A percentile compares a stretch with the other conserved stretches of the same genome.
Evolutionary conservation across 2,329 filamentous ascomycete genomes (phyloP).

Genomic region (Curvularia lunata): DNA sequence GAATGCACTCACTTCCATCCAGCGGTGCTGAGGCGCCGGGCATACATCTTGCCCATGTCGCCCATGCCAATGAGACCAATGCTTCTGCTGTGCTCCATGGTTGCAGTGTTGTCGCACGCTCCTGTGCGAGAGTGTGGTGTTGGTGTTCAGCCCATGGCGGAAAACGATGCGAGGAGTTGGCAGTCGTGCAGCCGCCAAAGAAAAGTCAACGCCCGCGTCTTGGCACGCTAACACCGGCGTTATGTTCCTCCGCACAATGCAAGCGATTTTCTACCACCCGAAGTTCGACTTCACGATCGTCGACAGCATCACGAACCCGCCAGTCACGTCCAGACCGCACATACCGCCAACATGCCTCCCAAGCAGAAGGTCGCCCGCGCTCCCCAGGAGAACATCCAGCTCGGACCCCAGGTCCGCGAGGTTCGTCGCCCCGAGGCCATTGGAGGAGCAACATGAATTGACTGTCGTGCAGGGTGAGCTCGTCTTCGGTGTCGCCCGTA

Average conservation of each 20-base stretch:
- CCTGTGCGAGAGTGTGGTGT: slow-evolving; percentile 29
- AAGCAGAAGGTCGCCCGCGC: slow-evolving; percentile 82
- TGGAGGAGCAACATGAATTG: slow-evolving; percentile 23
- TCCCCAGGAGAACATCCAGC: slow-evolving; percentile 87
- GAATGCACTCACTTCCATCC: slow-evolving; percentile 85
- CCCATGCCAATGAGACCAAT: slow-evolving; percentile 98
- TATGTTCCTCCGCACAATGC: slow-evolving; percentile 20
- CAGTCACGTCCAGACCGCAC: slow-evolving; percentile 36
- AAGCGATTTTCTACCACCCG: slow-evolving; percentile 23
- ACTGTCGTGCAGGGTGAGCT: slow-evolving; percentile 73
- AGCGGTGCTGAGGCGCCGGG: slow-evolving; percentile 82
- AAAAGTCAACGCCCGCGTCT: slow-evolving; percentile 26
- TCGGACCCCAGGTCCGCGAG: slow-evolving; percentile 96
- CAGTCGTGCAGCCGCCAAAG: slow-evolving; percentile 19
- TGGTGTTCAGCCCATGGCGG: slow-evolving; percentile 41
- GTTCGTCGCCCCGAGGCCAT: slow-evolving; percentile 51
- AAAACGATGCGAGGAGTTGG: slow-evolving; percentile 18
- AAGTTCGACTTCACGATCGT: slow-evolving; percentile 30
- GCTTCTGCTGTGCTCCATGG: slow-evolving; percentile 68
- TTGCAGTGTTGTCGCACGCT: slow-evolving; percentile 39
- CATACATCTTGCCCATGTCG: slow-evolving; percentile 99
- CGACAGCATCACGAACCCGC: slow-evolving; percentile 35
- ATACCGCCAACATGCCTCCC: slow-evolving; percentile 73
- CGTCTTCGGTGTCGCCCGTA: slow-evolving; percentile 97
- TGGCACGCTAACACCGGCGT: slow-evolving; percentile 24